Base-by-base conservation (phyloP, 2,329 filamentous ascomycete species). In the Pseudogymnoascus sp. region DNA sequence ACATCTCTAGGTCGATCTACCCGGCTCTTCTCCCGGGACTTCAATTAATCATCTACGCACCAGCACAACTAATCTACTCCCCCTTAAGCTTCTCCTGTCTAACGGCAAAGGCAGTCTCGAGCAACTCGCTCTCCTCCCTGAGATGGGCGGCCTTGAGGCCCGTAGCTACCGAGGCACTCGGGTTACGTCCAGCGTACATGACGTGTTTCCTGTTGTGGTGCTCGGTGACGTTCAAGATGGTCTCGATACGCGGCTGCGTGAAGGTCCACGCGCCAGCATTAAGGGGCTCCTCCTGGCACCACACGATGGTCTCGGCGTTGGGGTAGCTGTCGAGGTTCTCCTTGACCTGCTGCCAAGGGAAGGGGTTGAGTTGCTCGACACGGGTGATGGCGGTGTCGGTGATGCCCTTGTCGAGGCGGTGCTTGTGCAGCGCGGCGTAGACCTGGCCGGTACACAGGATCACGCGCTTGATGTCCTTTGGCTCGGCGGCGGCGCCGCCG, bases 181-280 rank as follows among this genome's bases (percentile, higher is more conserved):
- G 93, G 78, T 92, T 89, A 71, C 95, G 89, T 69, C 95, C 95
- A 65, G 95, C 95, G 77, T 98, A 99, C 86, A 97, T 91, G 75
- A 97, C 92, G 78, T 96, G 91, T 80, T 96, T 93, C 74, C 90
- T 87, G 79, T 96, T 88, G 81, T 98, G 93, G 79, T 96, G 83
- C 79, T 96, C 79, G 0, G 95, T 98, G 75, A 96, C 78, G 81
- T 98, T 97, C 69, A 99, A 84, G 68, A 99, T 80, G 7, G 93
- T 99, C 85, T 99, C 95, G 68, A 99, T 92, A 74, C 95, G 89
- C 33, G 95, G 95, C 80, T 99, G 95, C n/a, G 89, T 90, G 79
- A 95, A 98, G 75, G 87, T 92, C 95, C 95, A 99, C 56, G 91
- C 91, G 76, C 95, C 95, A 7, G 95, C 95, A 75, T 99, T 99